Evolutionary conservation across 192 early-diverging fungal species (phyloP).

Genomic region (Mortierella hygrophila): DNA sequence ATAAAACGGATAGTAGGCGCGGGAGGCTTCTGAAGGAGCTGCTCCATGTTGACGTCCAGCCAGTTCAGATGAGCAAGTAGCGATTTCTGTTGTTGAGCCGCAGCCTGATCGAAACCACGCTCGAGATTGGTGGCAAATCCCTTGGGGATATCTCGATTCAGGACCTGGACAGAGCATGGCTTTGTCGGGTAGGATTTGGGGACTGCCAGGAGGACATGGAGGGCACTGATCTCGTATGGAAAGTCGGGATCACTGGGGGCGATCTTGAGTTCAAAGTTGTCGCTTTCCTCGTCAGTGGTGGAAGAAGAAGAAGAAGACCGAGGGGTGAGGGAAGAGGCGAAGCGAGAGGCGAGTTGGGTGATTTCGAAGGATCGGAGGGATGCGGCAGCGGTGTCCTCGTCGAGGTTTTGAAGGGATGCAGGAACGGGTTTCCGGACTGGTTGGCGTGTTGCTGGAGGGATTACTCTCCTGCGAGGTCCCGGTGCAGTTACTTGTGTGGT

Average conservation of each 20-base stretch:
- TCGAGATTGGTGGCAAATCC: constrained; percentile 70
- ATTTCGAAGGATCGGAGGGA: constrained; percentile 33
- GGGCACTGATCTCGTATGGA: constrained; percentile 77
- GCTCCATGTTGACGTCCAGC: constrained; percentile 75
- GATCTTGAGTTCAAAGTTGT: constrained; percentile 31
- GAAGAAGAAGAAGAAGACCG: neutral
- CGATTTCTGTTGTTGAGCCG: constrained; percentile 47
- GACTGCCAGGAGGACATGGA: constrained; percentile 71
- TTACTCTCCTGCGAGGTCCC: neutral
- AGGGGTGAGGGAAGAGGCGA: constrained; percentile 5
- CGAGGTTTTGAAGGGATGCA: constrained; percentile 15
- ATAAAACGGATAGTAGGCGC: constrained; percentile 67
- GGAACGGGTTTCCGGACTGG: constrained; percentile 37
- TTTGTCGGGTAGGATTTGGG: constrained; percentile 67
- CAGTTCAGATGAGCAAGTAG: constrained; percentile 64
- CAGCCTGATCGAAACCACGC: constrained; percentile 64
- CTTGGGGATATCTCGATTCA: constrained; percentile 67
- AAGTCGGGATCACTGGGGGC: constrained; percentile 81
- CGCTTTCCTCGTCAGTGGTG: neutral
- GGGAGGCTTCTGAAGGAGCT: constrained; percentile 71
- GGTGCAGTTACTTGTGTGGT: neutral
- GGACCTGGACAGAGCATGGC: constrained; percentile 50
- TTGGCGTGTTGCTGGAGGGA: neutral
- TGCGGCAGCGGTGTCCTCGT: neutral
- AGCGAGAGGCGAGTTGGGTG: constrained; percentile 29